Base-by-base conservation (phyloP, 768 basidiomycete species). In the Pleurotus sapidus region DNA sequence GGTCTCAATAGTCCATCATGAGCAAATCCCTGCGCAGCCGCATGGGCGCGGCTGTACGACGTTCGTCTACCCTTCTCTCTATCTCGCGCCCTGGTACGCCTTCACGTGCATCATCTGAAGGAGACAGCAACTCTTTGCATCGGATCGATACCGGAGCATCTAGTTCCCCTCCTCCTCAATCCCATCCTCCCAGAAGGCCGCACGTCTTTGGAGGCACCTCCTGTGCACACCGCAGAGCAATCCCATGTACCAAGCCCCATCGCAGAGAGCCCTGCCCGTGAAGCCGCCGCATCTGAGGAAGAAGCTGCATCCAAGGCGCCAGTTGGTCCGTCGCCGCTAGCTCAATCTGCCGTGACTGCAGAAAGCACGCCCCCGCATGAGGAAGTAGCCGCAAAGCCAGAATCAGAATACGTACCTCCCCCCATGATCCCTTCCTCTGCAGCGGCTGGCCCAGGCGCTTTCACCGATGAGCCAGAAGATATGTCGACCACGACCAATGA, bases 211-310 rank as follows among this genome's bases (percentile, higher is more conserved):
- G 51, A 54, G 55, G 56, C 74, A 40, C 67, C 68, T 37, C 68
- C 66, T 45, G 59, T 72, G 11, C 46, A 64, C 9, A 54, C 65
- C 27, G 57, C 61, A 12, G 56, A 62, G 3, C 57, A 64, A 11
- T 46, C 64, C 24, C 64, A 61, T 27, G 65, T 73, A 11, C 85
- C 86, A 9, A 86, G 84, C 59, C 87, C 89, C 3, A 88, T 91
- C 57, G 76, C 82, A 1, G 89, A 91, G 65, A 88, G 86, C 2
- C 87, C 88, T 25, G 78, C 77, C 6, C 78, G 85, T 23, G 84
- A 86, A 63, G 79, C 75, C 7, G 81, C 76, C 12, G 78, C 73
- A 3, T 59, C 72, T 27, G 61, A 60, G 34, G 68, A 69, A 12
- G 64, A 71, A 7, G 73, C 72, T 27, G 61, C 65, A 18, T 46